Conservation (phyloP, 2,329 filamentous ascomycete species). For the Neonectria coccinea region DNA sequence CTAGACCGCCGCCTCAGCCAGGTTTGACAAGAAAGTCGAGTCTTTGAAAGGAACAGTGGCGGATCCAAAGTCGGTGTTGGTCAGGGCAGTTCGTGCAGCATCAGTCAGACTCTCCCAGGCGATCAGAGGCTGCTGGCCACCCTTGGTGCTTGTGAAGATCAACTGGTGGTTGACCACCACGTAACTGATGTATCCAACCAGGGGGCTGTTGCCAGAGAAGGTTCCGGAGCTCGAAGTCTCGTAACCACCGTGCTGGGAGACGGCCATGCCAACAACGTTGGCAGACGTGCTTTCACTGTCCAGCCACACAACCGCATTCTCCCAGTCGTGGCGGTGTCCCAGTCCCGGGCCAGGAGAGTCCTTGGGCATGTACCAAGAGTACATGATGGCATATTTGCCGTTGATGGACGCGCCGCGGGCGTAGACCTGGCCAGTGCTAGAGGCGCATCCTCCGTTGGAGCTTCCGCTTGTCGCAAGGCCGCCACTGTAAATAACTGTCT, state of each 20-base stretch:
- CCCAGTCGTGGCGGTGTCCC: slow-evolving; percentile 49
- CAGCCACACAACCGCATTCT: slow-evolving; percentile 45
- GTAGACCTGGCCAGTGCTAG: slow-evolving; percentile 55
- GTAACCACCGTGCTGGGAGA: slow-evolving; percentile 54
- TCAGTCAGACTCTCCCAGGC: slow-evolving; percentile 57
- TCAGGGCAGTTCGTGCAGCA: slow-evolving; percentile 52
- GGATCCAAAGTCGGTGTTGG: slow-evolving; percentile 55
- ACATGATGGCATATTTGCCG: slow-evolving; percentile 55
- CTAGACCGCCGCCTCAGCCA: slow-evolving; percentile 37
- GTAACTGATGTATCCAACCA: slow-evolving; percentile 50
- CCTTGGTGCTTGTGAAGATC: slow-evolving; percentile 51
- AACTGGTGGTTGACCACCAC: slow-evolving; percentile 52
- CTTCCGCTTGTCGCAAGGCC: slow-evolving; percentile 50
- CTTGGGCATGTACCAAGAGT: slow-evolving; percentile 62
- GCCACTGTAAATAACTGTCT: slow-evolving; percentile 40
- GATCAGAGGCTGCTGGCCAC: slow-evolving; percentile 57
- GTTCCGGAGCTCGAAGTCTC: slow-evolving; percentile 43
- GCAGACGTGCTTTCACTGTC: slow-evolving; percentile 42
- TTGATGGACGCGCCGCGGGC: slow-evolving; percentile 50
- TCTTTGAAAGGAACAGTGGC: slow-evolving; percentile 59
- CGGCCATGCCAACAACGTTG: slow-evolving; percentile 49
- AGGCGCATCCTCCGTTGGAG: slow-evolving; percentile 49
- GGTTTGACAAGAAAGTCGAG: slow-evolving; percentile 41
- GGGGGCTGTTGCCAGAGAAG: slow-evolving; percentile 44
- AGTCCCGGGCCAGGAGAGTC: slow-evolving; percentile 47